Percentiles rank a stretch among this genome's conserved stretches.
Conservation (phyloP, 2,329 filamentous ascomycete species). For the Plenodomus biglobosus region DNA sequence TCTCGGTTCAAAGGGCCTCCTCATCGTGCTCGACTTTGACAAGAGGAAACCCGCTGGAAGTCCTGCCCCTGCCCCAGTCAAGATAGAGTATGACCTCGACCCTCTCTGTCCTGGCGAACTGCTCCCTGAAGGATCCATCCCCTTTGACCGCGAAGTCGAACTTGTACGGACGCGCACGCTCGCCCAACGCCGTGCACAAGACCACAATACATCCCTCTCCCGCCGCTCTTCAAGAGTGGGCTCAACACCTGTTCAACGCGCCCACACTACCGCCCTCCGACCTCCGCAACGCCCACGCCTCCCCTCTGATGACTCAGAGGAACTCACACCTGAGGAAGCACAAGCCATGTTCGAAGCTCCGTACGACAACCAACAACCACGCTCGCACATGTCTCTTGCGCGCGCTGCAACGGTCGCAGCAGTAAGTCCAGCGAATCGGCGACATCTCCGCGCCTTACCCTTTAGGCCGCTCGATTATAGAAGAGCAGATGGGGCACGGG, state of each 20-base stretch:
- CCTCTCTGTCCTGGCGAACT: conserved; percentile 42
- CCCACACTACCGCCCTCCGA: conserved; percentile 32
- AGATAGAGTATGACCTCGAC: conserved; percentile 43
- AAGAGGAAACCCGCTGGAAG: conserved; percentile 26
- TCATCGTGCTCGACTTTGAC: conserved; percentile 46
- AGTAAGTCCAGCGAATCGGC: conserved; percentile 72
- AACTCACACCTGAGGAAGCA: conserved; percentile 39
- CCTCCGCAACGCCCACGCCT: conserved; percentile 20
- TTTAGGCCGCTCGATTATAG: conserved; percentile 63
- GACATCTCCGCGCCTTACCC: conserved; percentile 61
- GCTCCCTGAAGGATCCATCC: conserved; percentile 44
- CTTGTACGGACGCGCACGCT: conserved; percentile 43
- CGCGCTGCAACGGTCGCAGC: conserved; percentile 52
- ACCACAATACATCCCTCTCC: conserved; percentile 17
- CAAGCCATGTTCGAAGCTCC: conserved; percentile 45
- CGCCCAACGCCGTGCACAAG: conserved; percentile 40
- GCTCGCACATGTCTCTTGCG: conserved; percentile 44
- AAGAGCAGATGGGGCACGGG: conserved; percentile 67
- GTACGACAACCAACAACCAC: conserved; percentile 45
- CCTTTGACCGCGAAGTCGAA: conserved; percentile 47
- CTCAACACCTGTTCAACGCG: conserved; percentile 29
- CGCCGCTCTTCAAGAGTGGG: conserved; percentile 33
- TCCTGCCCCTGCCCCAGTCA: conserved; percentile 28
- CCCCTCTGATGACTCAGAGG: conserved; percentile 33
- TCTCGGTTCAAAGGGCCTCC: conserved; percentile 39